These are phyloP conservation scores for Flaveria ramosissima DNA, from an alignment of 129 eudicot genomes.

Conservation along the genomic window DNA sequence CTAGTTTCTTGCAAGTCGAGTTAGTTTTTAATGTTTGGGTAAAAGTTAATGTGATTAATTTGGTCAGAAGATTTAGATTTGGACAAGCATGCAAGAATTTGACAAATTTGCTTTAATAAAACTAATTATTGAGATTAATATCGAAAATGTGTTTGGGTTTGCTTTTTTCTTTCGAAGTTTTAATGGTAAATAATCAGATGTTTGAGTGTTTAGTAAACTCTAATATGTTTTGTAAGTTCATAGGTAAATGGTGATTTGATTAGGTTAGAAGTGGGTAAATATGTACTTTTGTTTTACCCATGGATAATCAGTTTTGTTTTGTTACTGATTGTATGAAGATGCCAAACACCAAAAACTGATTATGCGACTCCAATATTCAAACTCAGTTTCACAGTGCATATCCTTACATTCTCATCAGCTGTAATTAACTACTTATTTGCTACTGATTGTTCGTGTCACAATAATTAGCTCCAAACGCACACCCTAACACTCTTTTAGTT, in stretches of 20 bases:
- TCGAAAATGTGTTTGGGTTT: not conserved
- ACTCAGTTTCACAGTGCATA: not conserved
- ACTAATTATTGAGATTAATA: not conserved
- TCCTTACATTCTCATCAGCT: not conserved
- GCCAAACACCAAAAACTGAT: not conserved
- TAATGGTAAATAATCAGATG: not conserved
- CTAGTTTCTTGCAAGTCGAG: slow-evolving; percentile 2
- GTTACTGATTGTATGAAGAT: not conserved
- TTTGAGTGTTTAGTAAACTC: not conserved
- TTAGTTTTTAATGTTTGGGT: not conserved
- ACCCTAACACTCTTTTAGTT: not conserved
- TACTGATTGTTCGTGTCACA: not conserved
- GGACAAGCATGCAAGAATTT: not conserved
- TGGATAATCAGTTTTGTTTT: not conserved
- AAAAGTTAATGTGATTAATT: not conserved
- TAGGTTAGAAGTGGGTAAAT: not conserved
- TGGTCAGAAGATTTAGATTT: not conserved
- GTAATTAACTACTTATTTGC: not conserved
- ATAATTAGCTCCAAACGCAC: not conserved
- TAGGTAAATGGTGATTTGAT: not conserved
- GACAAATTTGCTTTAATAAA: not conserved
- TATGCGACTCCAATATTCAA: not conserved
- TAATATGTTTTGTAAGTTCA: not conserved
- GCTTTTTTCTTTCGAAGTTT: not conserved
- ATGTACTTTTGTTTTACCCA: not conserved